Evolutionary conservation across 768 basidiomycete species (phyloP).

Genomic region (Phaffia australis): DNA sequence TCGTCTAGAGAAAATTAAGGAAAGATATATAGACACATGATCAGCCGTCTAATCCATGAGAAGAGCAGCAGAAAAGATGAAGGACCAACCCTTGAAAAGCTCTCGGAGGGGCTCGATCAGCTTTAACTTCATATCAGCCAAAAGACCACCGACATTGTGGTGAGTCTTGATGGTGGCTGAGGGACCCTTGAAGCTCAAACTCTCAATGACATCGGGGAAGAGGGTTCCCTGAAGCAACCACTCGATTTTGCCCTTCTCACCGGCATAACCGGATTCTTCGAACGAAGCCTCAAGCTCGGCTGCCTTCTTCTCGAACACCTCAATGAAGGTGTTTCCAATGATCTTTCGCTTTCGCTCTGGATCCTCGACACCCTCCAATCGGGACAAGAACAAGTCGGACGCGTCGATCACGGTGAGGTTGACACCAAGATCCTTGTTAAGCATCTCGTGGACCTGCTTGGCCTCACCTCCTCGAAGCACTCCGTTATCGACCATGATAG

Average conservation of each 20-base stretch:
- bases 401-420: constrained; percentile 94
- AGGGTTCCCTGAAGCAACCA: constrained; percentile 96
- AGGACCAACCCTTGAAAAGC: constrained; percentile 79
- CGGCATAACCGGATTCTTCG: constrained; percentile 53
- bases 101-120: constrained; percentile 94
- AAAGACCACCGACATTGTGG: constrained; percentile 92
- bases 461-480: constrained; percentile 88
- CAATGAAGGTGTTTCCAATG: constrained; percentile 97
- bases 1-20: constrained; percentile 53
- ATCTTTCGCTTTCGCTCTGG: constrained; percentile 96
- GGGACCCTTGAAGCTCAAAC: constrained; percentile 97
- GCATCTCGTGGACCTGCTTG: constrained; percentile 80
- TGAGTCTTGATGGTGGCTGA: constrained; percentile 99
- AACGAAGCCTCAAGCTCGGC: constrained; percentile 72
- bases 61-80: neutral
- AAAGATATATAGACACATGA: neutral
- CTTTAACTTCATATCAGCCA: constrained; percentile 97
- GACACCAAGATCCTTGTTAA: constrained; percentile 84
- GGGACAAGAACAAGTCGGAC: constrained; percentile 79
- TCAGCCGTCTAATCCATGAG: neutral
- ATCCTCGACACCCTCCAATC: constrained; percentile 83
- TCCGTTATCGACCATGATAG: constrained; percentile 99
- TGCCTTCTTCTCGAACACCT: constrained; percentile 93
- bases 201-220: constrained; percentile 98
- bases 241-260: constrained; percentile 75